These are phyloP conservation scores for Ceratorhiza oryzae-sativae DNA, from an alignment of 1,284 basidiomycete species.

Conservation along the genomic window DNA sequence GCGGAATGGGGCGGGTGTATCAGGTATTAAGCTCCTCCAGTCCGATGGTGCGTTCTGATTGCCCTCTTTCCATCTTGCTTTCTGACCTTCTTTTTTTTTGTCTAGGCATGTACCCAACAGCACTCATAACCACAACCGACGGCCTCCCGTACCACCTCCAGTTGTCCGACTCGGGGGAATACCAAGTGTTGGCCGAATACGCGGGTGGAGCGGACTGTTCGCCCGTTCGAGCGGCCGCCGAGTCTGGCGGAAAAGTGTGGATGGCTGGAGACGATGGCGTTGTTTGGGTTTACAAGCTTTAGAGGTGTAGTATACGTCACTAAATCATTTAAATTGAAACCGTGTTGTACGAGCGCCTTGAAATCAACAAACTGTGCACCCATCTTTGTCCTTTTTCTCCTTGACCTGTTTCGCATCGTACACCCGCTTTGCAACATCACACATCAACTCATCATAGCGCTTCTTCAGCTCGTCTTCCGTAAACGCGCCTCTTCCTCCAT, in stretches of 20 bases:
- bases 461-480: constrained; percentile 35
- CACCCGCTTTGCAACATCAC: constrained; percentile 20
- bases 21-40: not conserved
- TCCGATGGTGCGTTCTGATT: not conserved
- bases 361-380: constrained; percentile 10
- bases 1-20: constrained; percentile 15
- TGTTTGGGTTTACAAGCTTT: constrained; percentile 11
- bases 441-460: constrained; percentile 35
- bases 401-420: not conserved
- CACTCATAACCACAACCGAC: constrained; percentile 6
- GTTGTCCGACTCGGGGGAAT: not conserved
- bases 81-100: not conserved
- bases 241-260: not conserved
- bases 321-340: too few species aligned
- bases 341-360: not conserved
- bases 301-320: too few species aligned
- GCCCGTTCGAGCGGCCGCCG: not conserved
- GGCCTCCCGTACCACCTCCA: constrained; percentile 23
- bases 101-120: not conserved
- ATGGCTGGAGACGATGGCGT: constrained; percentile 22
- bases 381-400: constrained; percentile 4
- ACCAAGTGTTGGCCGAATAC: constrained; percentile 14
- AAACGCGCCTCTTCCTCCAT: constrained; percentile 36
- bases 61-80: not conserved
- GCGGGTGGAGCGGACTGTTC: constrained; percentile 24